Conservation (phyloP, 2,329 filamentous ascomycete genomes). For the Sporothrix variecibatus region DNA sequence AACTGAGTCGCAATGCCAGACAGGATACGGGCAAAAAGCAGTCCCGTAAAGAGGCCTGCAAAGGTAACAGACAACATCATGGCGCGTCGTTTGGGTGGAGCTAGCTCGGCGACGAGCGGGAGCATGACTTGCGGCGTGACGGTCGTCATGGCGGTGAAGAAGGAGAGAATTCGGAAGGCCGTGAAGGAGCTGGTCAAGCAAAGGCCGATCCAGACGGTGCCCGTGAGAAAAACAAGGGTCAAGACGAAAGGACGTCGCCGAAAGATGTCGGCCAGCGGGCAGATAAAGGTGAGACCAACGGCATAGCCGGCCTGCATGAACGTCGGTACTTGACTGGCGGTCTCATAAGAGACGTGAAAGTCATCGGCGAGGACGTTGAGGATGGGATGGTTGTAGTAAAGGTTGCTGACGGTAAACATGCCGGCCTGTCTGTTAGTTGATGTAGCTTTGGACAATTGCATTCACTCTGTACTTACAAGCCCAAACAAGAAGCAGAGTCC, state of each 20-base stretch:
- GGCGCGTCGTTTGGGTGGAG: conserved; percentile 65
- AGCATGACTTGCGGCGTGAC: conserved; percentile 77
- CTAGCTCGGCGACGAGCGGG: conserved; percentile 73
- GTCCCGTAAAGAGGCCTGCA: conserved; percentile 69
- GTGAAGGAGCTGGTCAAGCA: conserved; percentile 65
- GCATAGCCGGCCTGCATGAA: conserved; percentile 77
- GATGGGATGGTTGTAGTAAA: conserved; percentile 77
- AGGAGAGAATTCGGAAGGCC: conserved; percentile 64
- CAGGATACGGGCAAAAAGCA: conserved; percentile 63
- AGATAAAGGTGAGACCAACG: conserved; percentile 69
- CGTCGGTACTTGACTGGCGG: conserved; percentile 66
- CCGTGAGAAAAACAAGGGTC: conserved; percentile 64
- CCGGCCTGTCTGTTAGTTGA: conserved; percentile 12
- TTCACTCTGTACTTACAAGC: background rate
- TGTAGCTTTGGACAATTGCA: background rate
- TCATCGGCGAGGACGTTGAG: conserved; percentile 65
- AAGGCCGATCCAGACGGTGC: conserved; percentile 64
- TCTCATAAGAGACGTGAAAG: conserved; percentile 67
- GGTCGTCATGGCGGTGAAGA: conserved; percentile 62
- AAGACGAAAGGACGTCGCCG: conserved; percentile 67
- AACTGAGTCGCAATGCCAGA: conserved; percentile 21
- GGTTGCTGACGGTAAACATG: conserved; percentile 67
- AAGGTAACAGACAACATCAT: conserved; percentile 66
- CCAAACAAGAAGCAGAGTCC: conserved; percentile 7
- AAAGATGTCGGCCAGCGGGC: conserved; percentile 70